Conservation (phyloP, 805 yeast species). For the Dipodascus geniculatus region DNA sequence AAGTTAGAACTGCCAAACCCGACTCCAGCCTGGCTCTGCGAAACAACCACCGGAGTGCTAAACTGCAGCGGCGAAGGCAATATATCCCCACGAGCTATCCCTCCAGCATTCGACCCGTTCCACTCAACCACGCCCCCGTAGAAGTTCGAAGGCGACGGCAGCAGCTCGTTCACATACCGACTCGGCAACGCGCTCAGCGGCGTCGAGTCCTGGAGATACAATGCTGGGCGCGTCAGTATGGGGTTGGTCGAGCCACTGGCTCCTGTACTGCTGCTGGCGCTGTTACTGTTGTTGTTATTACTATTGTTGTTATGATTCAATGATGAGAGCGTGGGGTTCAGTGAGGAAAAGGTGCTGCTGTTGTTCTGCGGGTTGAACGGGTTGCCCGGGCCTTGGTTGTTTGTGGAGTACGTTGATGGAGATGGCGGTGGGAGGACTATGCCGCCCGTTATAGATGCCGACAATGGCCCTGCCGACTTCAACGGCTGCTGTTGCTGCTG, state of each 20-base stretch:
- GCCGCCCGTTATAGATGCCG: constrained; percentile 11
- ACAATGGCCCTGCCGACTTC: constrained; percentile 8
- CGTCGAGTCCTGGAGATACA: constrained; percentile 46
- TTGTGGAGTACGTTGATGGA: constrained; percentile 22
- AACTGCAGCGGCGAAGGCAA: constrained; percentile 22
- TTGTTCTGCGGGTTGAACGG: constrained; percentile 18
- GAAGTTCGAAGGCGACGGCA: constrained; percentile 73
- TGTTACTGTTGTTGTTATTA: constrained; percentile 4
- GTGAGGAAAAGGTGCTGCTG: constrained; percentile 2
- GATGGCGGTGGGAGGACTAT: constrained; percentile 25
- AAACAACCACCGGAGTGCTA: constrained; percentile 17
- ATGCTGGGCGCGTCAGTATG: constrained; percentile 12
- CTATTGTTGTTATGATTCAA: background rate
- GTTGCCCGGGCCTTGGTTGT: constrained; percentile 23
- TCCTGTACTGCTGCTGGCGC: constrained; percentile 3
- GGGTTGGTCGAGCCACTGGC: constrained; percentile 10
- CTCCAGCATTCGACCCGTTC: constrained; percentile 26
- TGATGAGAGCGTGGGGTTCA: constrained; percentile 7
- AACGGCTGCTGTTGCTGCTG: constrained; percentile 5
- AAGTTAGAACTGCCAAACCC: constrained; percentile 6
- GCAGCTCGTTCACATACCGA: constrained; percentile 56
- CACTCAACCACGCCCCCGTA: constrained; percentile 51
- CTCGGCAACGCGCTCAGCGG: constrained; percentile 62
- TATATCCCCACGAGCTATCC: constrained; percentile 14
- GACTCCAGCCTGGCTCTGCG: constrained; percentile 11